Percentiles rank a stretch among this genome's conserved stretches.
Conservation (phyloP, 108 stramenopile genomes). For the Epithemia pelagica region DNA sequence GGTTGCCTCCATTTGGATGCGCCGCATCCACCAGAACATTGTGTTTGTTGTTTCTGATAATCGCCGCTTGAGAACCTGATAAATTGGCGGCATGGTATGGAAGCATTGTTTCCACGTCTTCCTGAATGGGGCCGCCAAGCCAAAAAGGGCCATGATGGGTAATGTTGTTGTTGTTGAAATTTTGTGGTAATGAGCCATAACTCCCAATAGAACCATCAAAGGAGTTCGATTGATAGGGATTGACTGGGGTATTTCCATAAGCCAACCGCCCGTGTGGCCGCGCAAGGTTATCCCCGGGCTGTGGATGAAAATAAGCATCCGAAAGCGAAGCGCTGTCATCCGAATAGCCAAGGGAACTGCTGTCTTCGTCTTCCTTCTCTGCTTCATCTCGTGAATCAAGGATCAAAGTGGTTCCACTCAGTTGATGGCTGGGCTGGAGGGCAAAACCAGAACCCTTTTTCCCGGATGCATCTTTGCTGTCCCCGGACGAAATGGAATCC, state of each 20-base stretch:
- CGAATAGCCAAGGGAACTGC: slow-evolving; percentile 7
- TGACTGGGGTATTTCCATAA: not conserved
- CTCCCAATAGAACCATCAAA: not conserved
- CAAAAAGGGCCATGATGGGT: slow-evolving; percentile 9
- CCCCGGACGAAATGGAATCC: not conserved
- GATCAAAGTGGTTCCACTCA: not conserved
- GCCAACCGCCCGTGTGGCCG: not conserved
- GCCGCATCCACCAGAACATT: not conserved
- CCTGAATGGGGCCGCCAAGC: slow-evolving; percentile 12
- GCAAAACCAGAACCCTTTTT: not conserved
- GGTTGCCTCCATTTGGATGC: slow-evolving; percentile 5
- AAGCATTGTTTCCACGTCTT: slow-evolving; percentile 7
- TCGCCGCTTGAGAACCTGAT: not conserved
- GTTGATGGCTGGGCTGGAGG: not conserved
- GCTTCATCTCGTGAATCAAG: slow-evolving; percentile 4
- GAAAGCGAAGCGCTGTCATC: slow-evolving; percentile 32
- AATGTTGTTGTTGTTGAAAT: not conserved
- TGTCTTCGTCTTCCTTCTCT: not conserved
- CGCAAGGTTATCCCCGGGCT: slow-evolving; percentile 12
- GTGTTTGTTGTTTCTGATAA: slow-evolving; percentile 7
- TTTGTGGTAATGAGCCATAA: slow-evolving; percentile 1
- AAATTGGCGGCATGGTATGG: not conserved
- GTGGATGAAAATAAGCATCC: slow-evolving; percentile 29
- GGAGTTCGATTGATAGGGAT: not conserved
- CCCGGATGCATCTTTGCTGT: slow-evolving; percentile 1